Evolutionary conservation across 371 early-diverging fungal genomes (phyloP).

Genomic region (Mycotypha africana): DNA sequence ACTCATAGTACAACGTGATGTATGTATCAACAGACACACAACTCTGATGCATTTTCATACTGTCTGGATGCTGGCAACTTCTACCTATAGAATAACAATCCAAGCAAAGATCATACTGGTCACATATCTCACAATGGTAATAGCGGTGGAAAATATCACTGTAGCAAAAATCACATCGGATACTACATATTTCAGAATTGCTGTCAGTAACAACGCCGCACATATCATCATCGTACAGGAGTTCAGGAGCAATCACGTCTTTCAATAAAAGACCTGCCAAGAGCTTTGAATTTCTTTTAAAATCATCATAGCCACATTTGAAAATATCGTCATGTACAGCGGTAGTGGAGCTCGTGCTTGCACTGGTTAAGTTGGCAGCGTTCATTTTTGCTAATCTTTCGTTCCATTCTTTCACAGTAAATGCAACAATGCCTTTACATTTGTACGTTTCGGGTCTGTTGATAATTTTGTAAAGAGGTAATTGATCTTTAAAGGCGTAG

Average conservation of each 20-base stretch:
- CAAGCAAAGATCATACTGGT: constrained; percentile 27
- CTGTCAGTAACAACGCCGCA: background rate
- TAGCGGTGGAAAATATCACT: constrained; percentile 28
- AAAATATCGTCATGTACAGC: too few relatives aligned
- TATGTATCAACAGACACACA: background rate
- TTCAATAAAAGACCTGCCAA: constrained; percentile 11
- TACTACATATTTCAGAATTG: constrained; percentile 8
- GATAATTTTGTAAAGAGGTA: constrained; percentile 27
- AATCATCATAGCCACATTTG: background rate
- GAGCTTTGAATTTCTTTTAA: constrained; percentile 7
- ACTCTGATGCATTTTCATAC: constrained; percentile 20
- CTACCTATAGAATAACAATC: constrained; percentile 30
- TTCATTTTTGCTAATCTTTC: background rate
- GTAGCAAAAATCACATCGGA: constrained; percentile 32
- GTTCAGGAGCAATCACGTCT: constrained; percentile 17
- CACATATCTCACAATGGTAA: constrained; percentile 26
- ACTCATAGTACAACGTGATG: constrained; percentile 5
- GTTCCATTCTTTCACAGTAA: constrained; percentile 17
- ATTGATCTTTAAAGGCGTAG: constrained; percentile 18
- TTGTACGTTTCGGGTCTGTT: constrained; percentile 31
- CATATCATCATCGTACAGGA: constrained; percentile 4
- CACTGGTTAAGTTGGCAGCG: too few relatives aligned
- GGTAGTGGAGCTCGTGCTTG: too few relatives aligned
- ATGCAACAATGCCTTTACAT: constrained; percentile 28
- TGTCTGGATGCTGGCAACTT: constrained; percentile 20